Base-by-base conservation (phyloP, 2,329 filamentous ascomycete genomes). In the Rachicladosporium sp. region DNA sequence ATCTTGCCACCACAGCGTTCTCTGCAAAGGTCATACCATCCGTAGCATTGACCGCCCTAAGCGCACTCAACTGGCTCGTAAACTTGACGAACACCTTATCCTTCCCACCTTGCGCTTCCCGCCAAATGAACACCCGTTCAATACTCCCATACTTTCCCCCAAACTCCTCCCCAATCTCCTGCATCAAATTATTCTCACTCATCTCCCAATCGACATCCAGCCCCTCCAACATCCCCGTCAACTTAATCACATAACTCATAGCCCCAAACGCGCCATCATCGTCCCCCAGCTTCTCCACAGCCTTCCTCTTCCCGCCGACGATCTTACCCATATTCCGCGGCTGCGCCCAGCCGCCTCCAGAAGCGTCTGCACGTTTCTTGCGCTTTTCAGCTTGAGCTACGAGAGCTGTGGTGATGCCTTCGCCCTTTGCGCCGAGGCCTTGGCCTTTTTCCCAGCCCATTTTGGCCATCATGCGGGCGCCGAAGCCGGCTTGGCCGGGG, bases 81-180 rank as follows among this genome's bases (percentile, higher is more conserved):
- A 96, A 98, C 59, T 93, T 85, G 59, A 98, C 86, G 60, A 94
- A 96, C 4, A 98, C 91, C 38, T 63, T 44, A 59, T 63, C 35
- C 4, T 48, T 45, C 1, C 54, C 55, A 19, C 57, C 63, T 33
- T 68, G 43, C 46, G 50, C 63, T 47, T 71, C 65, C 33, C 76
- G 68, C 53, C 84, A 76, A 42, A 95, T 51, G 36, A 52, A 57
- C n/a, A 61, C 35, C 13, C 58, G 44, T 43, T 61, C 59, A 6
- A 60, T 55, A 75, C 50, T 50, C 4, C 57, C 58, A 43, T 51
- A 61, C 70, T 88, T 87, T 48, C 85, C 77, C 36, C 79, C 80
- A 60, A 93, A 95, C 57, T 93, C 85, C 54, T 95, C 85, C 5
- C 91, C 91, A 60, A 98, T 95, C 59, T 95, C 88, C 64, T 96